These are phyloP conservation scores for Beauveria varroae DNA, from an alignment of 2,329 filamentous ascomycete genomes.

Conservation along the genomic window DNA sequence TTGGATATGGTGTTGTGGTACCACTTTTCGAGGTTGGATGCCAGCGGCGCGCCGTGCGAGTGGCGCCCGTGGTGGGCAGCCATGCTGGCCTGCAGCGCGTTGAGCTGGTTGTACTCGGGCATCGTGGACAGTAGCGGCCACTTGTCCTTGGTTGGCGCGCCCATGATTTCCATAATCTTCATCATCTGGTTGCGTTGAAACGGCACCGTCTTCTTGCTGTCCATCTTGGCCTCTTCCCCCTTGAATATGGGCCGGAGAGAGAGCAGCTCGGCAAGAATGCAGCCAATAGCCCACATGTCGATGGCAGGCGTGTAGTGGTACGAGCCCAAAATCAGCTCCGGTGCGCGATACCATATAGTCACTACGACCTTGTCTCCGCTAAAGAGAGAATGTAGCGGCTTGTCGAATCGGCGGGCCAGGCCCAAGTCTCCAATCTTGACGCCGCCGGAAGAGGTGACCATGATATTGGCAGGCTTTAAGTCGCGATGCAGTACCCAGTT, in stretches of 20 bases:
- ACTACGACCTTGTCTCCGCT: slow-evolving; percentile 96
- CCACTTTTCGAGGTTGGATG: slow-evolving; percentile 66
- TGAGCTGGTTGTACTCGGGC: slow-evolving; percentile 75
- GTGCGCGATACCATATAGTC: slow-evolving; percentile 97
- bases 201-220: slow-evolving; percentile 92
- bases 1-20: slow-evolving; percentile 65
- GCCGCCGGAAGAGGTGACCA: slow-evolving; percentile 84
- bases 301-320: slow-evolving; percentile 97
- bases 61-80: slow-evolving; percentile 24
- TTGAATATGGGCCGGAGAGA: slow-evolving; percentile 94
- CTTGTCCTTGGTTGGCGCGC: slow-evolving; percentile 76
- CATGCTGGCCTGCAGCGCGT: slow-evolving; percentile 44
- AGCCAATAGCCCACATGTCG: slow-evolving; percentile 95
- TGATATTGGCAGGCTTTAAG: slow-evolving; percentile 96
- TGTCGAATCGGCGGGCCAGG: slow-evolving; percentile 85
- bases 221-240: slow-evolving; percentile 98
- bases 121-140: slow-evolving; percentile 82
- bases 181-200: slow-evolving; percentile 99
- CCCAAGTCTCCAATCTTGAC: slow-evolving; percentile 95
- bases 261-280: slow-evolving; percentile 92
- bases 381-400: slow-evolving; percentile 85
- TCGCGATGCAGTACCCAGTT: slow-evolving; percentile 98
- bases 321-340: slow-evolving; percentile 83
- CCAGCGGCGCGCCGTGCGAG: slow-evolving; percentile 21
- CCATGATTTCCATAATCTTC: slow-evolving; percentile 96